Evolutionary conservation across 2,329 filamentous ascomycete species (phyloP).

Genomic region (Aspergillus proliferans): DNA sequence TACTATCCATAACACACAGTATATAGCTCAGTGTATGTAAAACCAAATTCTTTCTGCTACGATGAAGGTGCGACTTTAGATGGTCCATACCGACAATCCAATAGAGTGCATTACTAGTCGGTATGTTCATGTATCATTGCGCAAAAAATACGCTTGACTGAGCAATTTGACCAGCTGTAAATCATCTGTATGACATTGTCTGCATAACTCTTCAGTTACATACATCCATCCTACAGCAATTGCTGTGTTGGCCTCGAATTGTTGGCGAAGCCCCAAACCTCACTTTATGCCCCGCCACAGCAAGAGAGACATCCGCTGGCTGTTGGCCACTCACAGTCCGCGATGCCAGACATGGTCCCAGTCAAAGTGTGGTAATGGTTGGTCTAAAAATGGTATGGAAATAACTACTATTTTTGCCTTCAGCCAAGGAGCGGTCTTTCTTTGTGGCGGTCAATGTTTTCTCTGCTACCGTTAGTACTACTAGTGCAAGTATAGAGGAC

Average conservation of each 20-base stretch:
- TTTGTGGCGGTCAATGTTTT: constrained; percentile 8
- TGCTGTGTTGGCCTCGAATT: background rate
- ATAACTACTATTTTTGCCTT: background rate
- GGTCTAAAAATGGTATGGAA: background rate
- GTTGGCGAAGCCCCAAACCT: background rate
- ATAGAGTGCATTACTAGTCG: no score
- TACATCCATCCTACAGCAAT: background rate
- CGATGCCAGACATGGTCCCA: background rate
- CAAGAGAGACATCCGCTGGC: background rate
- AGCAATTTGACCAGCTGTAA: background rate
- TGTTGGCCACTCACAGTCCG: background rate
- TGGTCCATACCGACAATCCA: no score
- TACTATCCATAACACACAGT: no score
- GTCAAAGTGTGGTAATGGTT: background rate
- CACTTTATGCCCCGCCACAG: background rate
- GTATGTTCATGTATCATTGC: no score
- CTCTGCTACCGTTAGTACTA: constrained; percentile 1
- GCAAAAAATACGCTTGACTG: no score
- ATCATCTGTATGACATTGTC: background rate
- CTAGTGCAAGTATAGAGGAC: background rate
- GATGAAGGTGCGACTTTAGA: no score
- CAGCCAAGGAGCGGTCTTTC: background rate
- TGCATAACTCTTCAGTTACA: background rate
- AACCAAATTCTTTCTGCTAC: no score
- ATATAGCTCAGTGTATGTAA: no score